phyloP scores from a whole-genome alignment of 2,329 filamentous ascomycete species.

The Cercospora nicotianae region DNA sequence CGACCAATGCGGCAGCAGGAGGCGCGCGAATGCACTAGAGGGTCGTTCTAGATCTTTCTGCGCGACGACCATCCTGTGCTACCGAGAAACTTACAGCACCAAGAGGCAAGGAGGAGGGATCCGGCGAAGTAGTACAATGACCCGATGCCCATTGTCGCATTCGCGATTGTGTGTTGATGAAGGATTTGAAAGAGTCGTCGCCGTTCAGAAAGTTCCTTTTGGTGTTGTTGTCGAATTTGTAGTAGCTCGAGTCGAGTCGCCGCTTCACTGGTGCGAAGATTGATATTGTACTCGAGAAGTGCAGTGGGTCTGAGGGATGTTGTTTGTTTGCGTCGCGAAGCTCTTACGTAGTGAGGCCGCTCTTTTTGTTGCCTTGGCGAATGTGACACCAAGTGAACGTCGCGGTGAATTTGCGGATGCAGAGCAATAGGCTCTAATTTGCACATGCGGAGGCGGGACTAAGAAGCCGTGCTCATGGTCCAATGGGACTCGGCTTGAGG shows the following conservation, averaged over 20 bases:
- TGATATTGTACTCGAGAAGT: neutral
- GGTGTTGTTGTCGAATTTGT: neutral
- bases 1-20: neutral
- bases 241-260: neutral
- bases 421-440: neutral
- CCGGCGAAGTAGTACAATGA: constrained; percentile 34
- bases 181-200: neutral
- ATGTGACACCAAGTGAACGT: constrained; percentile 9
- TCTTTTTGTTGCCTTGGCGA: neutral
- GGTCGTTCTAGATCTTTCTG: neutral
- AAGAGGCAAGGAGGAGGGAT: constrained; percentile 23
- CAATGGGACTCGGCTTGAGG: neutral
- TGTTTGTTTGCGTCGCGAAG: constrained; percentile 6
- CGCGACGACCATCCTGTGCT: neutral
- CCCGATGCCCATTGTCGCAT: constrained; percentile 33
- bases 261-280: neutral
- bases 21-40: constrained; percentile 19
- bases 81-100: neutral
- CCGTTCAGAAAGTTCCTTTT: neutral
- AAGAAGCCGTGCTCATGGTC: neutral
- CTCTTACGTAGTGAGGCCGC: constrained; percentile 6
- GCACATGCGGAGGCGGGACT: neutral
- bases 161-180: neutral
- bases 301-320: neutral
- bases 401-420: neutral